Conservation (phyloP, 2,329 filamentous ascomycete genomes). For the Elsinoe fawcettii region DNA sequence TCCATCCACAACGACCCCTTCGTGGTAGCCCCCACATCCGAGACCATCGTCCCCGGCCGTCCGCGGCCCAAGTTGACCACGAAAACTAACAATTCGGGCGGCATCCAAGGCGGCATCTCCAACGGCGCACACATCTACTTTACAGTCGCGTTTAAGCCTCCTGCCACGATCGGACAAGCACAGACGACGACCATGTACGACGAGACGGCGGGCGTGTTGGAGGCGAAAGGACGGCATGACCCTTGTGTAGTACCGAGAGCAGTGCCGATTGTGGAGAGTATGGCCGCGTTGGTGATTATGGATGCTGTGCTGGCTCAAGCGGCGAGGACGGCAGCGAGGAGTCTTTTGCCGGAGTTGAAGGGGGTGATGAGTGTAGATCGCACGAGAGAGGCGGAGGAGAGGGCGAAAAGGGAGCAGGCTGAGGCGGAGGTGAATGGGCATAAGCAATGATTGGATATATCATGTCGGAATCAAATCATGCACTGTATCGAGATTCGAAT, state of each 20-base stretch:
- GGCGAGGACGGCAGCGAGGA: constrained; percentile 46
- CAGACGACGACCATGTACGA: constrained; percentile 79
- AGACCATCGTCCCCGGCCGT: constrained; percentile 27
- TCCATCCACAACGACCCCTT: constrained; percentile 91
- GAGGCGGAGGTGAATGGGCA: constrained; percentile 14
- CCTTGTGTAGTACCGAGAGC: constrained; percentile 86
- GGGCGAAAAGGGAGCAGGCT: constrained; percentile 17
- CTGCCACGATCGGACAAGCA: constrained; percentile 84
- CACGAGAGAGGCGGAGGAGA: constrained; percentile 17
- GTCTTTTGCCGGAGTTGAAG: constrained; percentile 38
- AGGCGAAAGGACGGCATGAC: constrained; percentile 90
- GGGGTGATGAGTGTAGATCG: constrained; percentile 29
- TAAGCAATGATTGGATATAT: background rate
- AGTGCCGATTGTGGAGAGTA: constrained; percentile 79
- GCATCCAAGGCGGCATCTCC: constrained; percentile 89
- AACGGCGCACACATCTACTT: constrained; percentile 95
- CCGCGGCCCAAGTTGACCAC: constrained; percentile 58
- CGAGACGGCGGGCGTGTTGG: constrained; percentile 65
- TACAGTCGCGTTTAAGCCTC: constrained; percentile 87
- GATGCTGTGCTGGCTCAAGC: constrained; percentile 82
- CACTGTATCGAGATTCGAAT: background rate
- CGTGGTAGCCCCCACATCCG: constrained; percentile 47
- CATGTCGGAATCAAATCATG: too few relatives aligned
- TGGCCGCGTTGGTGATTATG: constrained; percentile 81
- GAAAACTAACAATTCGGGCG: constrained; percentile 89